Evolutionary conservation across 169 alveolate species (phyloP).

Genomic region (Babesia gibsoni): DNA sequence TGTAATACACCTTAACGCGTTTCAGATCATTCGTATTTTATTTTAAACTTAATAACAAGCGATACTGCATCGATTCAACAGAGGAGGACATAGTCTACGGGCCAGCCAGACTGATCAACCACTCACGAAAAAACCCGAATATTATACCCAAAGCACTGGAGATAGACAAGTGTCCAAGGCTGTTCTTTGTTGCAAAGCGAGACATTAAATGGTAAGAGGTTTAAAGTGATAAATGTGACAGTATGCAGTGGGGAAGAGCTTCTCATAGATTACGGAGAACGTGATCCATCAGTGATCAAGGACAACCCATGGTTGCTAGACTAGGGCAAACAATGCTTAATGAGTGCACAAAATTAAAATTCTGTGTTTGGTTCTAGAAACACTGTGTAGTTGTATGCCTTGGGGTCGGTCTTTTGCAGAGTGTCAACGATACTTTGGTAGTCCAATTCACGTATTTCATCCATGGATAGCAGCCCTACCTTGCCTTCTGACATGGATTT

Average conservation of each 20-base stretch:
- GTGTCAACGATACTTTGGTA: constrained; percentile 54
- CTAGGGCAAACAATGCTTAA: neutral
- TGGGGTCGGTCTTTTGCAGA: constrained; percentile 54
- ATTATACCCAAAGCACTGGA: constrained; percentile 73
- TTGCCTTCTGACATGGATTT: constrained; percentile 34
- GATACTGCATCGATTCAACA: constrained; percentile 85
- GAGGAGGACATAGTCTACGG: constrained; percentile 80
- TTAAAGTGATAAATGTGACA: neutral
- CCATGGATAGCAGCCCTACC: constrained; percentile 15
- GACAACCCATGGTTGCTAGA: constrained; percentile 81
- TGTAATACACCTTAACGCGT: neutral
- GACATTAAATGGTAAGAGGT: constrained; percentile 61
- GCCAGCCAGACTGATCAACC: constrained; percentile 85
- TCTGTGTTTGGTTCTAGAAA: constrained; percentile 61
- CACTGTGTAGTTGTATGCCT: constrained; percentile 45
- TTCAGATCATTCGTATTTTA: constrained; percentile 82
- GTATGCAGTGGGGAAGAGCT: constrained; percentile 81
- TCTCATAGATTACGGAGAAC: constrained; percentile 85
- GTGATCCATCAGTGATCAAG: constrained; percentile 77
- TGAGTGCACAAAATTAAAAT: neutral
- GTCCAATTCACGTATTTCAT: constrained; percentile 58
- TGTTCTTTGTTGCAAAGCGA: constrained; percentile 77
- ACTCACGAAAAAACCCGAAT: constrained; percentile 82
- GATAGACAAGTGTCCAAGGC: constrained; percentile 68
- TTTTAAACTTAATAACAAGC: constrained; percentile 73